A percentile compares a stretch with the other conserved stretches of the same genome.
These are phyloP conservation scores for Mollisiaceae sp. DNA, from an alignment of 2,329 filamentous ascomycete species.

Conservation along the genomic window DNA sequence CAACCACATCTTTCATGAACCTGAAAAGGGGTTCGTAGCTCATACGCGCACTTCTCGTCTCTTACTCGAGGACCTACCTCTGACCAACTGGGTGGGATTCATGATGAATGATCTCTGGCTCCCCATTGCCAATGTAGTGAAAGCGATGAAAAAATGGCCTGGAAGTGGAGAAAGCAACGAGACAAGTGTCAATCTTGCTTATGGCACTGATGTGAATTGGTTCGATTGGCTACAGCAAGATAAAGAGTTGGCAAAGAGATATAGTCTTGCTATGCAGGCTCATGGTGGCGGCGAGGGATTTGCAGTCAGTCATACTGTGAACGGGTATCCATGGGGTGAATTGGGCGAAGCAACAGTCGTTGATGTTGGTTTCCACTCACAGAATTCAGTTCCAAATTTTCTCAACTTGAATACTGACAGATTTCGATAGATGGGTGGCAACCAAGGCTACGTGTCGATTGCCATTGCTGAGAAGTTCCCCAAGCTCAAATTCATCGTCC, in stretches of 20 bases:
- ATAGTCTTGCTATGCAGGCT: constrained; percentile 43
- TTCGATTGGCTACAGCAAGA: constrained; percentile 43
- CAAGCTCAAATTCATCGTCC: constrained; percentile 38
- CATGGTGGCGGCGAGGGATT: constrained; percentile 36
- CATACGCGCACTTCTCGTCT: constrained; percentile 43
- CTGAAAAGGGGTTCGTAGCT: constrained; percentile 14
- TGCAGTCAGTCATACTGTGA: constrained; percentile 31
- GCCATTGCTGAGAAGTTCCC: constrained; percentile 31
- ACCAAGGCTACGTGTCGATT: neutral
- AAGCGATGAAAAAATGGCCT: constrained; percentile 46
- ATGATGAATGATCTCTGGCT: constrained; percentile 34
- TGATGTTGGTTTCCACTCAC: constrained; percentile 26
- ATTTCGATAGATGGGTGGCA: neutral
- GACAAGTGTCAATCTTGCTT: constrained; percentile 43
- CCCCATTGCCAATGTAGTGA: constrained; percentile 42
- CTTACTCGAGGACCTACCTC: constrained; percentile 40
- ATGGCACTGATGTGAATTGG: constrained; percentile 32
- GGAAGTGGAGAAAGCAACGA: constrained; percentile 44
- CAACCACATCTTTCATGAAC: constrained; percentile 47
- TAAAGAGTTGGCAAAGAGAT: constrained; percentile 36
- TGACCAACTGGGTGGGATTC: constrained; percentile 43
- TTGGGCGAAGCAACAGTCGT: constrained; percentile 36
- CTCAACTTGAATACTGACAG: neutral
- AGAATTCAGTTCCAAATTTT: neutral
- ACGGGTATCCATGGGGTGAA: constrained; percentile 38